A percentile compares a stretch with the other conserved stretches of the same genome.
Evolutionary conservation across 2,329 filamentous ascomycete genomes (phyloP).

Genomic region (Elsinoe fawcettii): DNA sequence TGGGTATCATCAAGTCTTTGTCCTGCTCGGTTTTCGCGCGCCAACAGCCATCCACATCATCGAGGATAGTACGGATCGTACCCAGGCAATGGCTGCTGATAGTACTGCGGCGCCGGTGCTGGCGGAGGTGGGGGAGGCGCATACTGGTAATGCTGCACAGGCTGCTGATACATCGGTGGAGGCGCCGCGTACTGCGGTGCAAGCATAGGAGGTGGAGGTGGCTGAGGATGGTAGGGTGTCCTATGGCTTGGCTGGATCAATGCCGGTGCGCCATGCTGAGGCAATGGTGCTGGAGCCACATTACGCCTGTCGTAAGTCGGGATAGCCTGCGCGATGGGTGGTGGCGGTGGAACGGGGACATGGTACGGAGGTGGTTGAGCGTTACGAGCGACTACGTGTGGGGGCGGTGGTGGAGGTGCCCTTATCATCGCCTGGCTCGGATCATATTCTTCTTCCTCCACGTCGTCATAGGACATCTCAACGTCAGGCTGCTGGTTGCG

Average conservation of each 20-base stretch:
- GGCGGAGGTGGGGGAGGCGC: not conserved
- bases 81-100: not conserved
- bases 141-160: not conserved
- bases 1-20: not conserved
- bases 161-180: not conserved
- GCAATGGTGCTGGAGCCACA: not conserved
- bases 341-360: not conserved
- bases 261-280: constrained; percentile 9
- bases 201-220: not conserved
- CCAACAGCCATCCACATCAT: not conserved
- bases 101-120: not conserved
- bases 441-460: constrained; percentile 4
- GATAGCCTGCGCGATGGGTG: not conserved
- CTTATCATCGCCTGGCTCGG: not conserved
- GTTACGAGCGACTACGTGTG: not conserved
- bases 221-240: not conserved
- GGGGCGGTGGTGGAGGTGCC: not conserved
- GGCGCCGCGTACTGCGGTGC: not conserved
- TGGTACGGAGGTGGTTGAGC: not conserved
- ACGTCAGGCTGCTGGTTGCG: not conserved
- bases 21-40: not conserved
- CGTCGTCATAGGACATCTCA: constrained; percentile 1
- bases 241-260: constrained; percentile 11
- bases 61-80: constrained; percentile 6
- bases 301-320: not conserved